These are phyloP conservation scores for Dianthus caryophyllus DNA, from an alignment of 148 eudicot species.

Conservation along the genomic window DNA sequence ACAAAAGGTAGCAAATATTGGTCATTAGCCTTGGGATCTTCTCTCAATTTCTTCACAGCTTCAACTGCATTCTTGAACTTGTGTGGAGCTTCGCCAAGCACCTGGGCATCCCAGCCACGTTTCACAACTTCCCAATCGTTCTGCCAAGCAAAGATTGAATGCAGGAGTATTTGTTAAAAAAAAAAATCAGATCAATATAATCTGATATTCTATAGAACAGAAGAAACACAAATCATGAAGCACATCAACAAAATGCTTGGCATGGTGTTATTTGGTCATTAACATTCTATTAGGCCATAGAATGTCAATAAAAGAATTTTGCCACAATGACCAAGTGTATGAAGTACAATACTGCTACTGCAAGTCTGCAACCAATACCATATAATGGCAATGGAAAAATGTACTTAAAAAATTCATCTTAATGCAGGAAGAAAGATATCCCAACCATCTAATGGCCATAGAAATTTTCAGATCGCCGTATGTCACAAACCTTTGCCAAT, in stretches of 20 bases:
- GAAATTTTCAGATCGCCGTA: not conserved
- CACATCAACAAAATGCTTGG: not conserved
- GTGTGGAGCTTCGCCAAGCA: conserved; percentile 93
- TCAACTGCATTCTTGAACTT: conserved; percentile 67
- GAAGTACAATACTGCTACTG: too few relatives aligned
- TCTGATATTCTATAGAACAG: not conserved
- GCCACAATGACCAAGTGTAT: too few relatives aligned
- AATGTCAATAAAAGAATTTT: too few relatives aligned
- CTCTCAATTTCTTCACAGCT: conserved; percentile 78
- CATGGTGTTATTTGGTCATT: not conserved
- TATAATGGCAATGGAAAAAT: too few relatives aligned
- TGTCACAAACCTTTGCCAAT: not conserved
- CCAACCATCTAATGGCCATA: not conserved
- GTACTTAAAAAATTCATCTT: not conserved
- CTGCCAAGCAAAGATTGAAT: conserved; percentile 32
- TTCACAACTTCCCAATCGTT: conserved; percentile 93
- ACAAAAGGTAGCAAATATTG: conserved; percentile 89
- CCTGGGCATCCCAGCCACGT: conserved; percentile 99
- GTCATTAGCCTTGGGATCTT: conserved; percentile 51
- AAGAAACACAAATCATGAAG: not conserved
- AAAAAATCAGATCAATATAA: not conserved
- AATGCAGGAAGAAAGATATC: not conserved
- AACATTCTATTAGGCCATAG: too few relatives aligned
- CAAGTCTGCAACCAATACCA: too few relatives aligned
- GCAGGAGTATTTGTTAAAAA: too few relatives aligned